phyloP scores from a whole-genome alignment of 768 basidiomycete species.

The Kwoniella botswanensis region DNA sequence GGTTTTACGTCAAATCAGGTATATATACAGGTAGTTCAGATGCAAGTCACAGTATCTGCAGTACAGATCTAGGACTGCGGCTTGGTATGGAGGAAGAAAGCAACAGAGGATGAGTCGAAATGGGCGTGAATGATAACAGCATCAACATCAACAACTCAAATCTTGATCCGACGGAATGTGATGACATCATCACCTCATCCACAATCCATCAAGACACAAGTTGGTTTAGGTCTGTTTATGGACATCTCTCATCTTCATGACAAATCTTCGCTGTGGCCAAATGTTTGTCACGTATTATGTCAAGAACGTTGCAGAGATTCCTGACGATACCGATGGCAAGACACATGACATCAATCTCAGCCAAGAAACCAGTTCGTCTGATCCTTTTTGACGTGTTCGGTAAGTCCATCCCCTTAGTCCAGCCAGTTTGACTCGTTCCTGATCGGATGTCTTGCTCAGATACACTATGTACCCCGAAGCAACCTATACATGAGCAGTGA shows the following conservation, averaged over 20 bases:
- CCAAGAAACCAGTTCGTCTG: constrained; percentile 39
- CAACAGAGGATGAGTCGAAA: neutral
- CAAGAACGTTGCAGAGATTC: too few species aligned
- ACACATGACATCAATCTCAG: constrained; percentile 11
- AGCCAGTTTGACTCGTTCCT: too few species aligned
- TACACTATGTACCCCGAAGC: constrained; percentile 53
- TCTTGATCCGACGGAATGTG: constrained; percentile 1
- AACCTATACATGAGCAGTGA: constrained; percentile 55
- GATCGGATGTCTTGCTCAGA: constrained; percentile 29
- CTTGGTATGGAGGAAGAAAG: neutral
- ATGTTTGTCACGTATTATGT: too few species aligned
- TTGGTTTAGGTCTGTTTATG: too few species aligned
- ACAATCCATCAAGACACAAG: neutral
- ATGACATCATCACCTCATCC: constrained; percentile 19
- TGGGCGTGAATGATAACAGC: constrained; percentile 1
- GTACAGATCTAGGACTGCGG: neutral
- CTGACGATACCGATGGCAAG: neutral
- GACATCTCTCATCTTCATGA: too few species aligned
- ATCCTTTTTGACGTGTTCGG: constrained; percentile 57
- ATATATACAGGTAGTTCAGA: neutral
- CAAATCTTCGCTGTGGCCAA: too few species aligned
- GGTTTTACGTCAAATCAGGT: neutral
- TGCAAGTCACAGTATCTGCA: neutral
- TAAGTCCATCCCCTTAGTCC: constrained; percentile 12
- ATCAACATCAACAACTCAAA: constrained; percentile 14